Evolutionary conservation across 2,329 filamentous ascomycete genomes (phyloP), one percentile per base, ranked within the genome.

Genomic region (Diaporthe vaccinii): DNA sequence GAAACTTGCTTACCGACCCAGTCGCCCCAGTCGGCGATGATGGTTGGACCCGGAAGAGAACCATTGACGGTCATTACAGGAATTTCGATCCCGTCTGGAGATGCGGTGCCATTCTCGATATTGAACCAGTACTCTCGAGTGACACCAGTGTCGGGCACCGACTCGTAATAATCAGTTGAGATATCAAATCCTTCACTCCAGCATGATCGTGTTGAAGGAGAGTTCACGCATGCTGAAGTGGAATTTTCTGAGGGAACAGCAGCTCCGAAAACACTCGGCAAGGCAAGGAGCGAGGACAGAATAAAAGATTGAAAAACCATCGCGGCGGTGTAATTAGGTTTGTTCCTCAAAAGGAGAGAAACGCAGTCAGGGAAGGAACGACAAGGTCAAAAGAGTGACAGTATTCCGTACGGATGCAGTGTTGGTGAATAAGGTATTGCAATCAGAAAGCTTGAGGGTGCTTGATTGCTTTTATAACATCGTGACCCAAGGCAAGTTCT

Each of bases 131-230:
- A 84, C 76, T 87, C 86, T 34, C 83, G 80, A 36, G 83, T 86
- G 3, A 85, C 84, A 46, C 84, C 84, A 22, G 85, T 86, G 62
- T 85, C 80, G 1, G 84, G 84, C 9, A 79, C 79, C 12, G 78
- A 78, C 9, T 78, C 78, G 22, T 77, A 80, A 76, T 84, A 85
- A 71, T 85, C 83, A 0, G 83, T 85, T 39, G 83, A 80, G 44
- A 86, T 81, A 53, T 83, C 83, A 73, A 83, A 86, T 62, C 59
- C 59, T 22, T 86, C 82, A 58, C 85, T 85, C 85, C 85, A 84
- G 57, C 81, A 77, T 28, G 72, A 77, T 31, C 80, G 77, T 46
- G 80, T 80, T 20, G 78, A 77, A n/a, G 80, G 76, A 20, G 80
- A 80, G 51, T 81, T 81, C 39, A 80, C 80, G 25, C n/a, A 51